These are phyloP conservation scores for Salvia hispanica DNA, from an alignment of 257 asterid genomes.

Conservation along the genomic window DNA sequence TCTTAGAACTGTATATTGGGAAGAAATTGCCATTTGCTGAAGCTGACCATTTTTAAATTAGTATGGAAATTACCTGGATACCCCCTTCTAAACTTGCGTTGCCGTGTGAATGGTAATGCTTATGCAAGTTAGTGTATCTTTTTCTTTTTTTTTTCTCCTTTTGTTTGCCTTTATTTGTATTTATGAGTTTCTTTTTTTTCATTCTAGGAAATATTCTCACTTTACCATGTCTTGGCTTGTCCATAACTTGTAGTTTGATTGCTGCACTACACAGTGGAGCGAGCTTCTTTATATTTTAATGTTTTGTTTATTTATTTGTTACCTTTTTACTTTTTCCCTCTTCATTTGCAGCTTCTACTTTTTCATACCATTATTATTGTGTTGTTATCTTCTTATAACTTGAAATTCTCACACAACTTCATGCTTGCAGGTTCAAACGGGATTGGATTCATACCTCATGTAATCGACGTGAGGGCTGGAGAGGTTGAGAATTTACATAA, in stretches of 20 bases:
- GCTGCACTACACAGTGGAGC: background rate
- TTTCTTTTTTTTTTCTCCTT: background rate
- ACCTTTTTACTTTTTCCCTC: slow-evolving; percentile 4
- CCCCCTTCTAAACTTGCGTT: slow-evolving; percentile 32
- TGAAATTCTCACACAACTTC: slow-evolving; percentile 26
- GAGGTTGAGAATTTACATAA: slow-evolving; percentile 43
- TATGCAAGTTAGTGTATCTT: slow-evolving; percentile 3
- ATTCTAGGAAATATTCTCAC: slow-evolving; percentile 19
- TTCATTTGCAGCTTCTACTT: slow-evolving; percentile 6
- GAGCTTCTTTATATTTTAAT: background rate
- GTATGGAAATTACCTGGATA: slow-evolving; percentile 32
- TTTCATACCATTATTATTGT: background rate
- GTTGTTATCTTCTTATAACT: background rate
- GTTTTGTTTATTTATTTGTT: slow-evolving; percentile 10
- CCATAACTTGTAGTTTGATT: background rate
- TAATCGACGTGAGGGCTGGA: slow-evolving; percentile 49
- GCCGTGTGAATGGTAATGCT: background rate
- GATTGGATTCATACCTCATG: slow-evolving; percentile 50
- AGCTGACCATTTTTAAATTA: slow-evolving; percentile 26
- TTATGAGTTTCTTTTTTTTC: background rate
- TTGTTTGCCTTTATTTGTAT: background rate
- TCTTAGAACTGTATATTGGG: slow-evolving; percentile 26
- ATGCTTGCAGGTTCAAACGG: slow-evolving; percentile 55
- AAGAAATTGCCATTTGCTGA: slow-evolving; percentile 23
- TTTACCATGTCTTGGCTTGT: background rate